These are phyloP conservation scores for Entonaema liquescens DNA, from an alignment of 495 filamentous ascomycete species.

Conservation along the genomic window DNA sequence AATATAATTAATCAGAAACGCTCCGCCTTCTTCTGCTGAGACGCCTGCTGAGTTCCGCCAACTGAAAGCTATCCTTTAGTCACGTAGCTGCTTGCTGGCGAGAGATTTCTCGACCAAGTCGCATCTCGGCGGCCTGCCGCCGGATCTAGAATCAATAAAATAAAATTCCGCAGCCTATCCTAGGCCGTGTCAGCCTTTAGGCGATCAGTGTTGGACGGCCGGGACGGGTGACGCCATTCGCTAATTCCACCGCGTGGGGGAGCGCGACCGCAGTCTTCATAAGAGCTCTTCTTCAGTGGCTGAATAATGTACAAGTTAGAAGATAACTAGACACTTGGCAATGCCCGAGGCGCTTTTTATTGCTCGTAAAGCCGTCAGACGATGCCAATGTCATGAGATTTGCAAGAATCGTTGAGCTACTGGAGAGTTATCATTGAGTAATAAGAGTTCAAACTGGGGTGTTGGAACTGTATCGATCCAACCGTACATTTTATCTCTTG, in stretches of 20 bases:
- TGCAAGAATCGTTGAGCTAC: neutral
- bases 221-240: constrained; percentile 35
- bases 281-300: constrained; percentile 10
- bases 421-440: constrained; percentile 5
- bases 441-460: neutral
- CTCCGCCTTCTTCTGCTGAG: neutral
- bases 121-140: neutral
- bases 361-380: constrained; percentile 7
- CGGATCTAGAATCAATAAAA: constrained; percentile 14
- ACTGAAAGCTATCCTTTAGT: neutral
- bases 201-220: constrained; percentile 21
- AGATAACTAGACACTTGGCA: constrained; percentile 7
- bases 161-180: neutral
- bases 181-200: constrained; percentile 18
- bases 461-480: constrained; percentile 5
- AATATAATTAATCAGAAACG: constrained; percentile 1
- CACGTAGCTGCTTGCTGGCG: neutral
- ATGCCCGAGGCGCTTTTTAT: constrained; percentile 11
- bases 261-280: neutral
- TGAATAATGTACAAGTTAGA: neutral
- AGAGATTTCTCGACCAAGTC: neutral
- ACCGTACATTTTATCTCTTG: neutral
- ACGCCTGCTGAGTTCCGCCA: neutral
- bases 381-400: constrained; percentile 12
- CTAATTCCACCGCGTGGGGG: constrained; percentile 28